A percentile compares a stretch with the other conserved stretches of the same genome.
Conservation (phyloP, 208 protist genomes). For the Leishmania arabica region DNA sequence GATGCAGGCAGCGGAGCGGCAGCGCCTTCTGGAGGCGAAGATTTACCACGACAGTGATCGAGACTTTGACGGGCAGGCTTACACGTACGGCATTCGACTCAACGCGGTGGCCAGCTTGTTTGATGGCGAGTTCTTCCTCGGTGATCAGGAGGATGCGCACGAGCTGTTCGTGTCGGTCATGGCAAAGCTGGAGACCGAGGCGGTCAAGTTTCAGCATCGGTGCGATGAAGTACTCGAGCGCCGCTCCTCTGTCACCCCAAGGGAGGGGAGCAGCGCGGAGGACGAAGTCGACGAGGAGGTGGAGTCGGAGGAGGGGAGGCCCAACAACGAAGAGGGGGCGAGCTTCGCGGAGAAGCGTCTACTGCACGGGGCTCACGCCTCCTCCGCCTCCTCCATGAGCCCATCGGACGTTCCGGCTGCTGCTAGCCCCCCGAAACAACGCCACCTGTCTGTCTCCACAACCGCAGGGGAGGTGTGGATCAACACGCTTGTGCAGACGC, state of each 20-base stretch:
- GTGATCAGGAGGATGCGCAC: constrained; percentile 85
- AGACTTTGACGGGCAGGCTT: constrained; percentile 20
- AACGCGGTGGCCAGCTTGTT: constrained; percentile 41
- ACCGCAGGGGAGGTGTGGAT: constrained; percentile 51
- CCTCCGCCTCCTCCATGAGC: neutral
- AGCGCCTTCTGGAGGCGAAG: constrained; percentile 14
- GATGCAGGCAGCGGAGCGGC: constrained; percentile 8
- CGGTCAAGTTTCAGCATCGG: constrained; percentile 39
- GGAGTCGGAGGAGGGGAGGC: neutral
- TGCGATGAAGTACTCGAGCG: constrained; percentile 10
- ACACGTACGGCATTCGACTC: constrained; percentile 29
- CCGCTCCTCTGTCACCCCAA: neutral
- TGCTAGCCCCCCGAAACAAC: neutral
- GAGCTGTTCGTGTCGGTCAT: constrained; percentile 76
- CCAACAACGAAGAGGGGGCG: neutral
- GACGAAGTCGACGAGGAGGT: neutral
- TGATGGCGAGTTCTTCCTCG: constrained; percentile 59
- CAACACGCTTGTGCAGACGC: constrained; percentile 61
- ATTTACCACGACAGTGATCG: constrained; percentile 27
- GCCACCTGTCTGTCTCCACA: constrained; percentile 13
- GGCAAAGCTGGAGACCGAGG: constrained; percentile 70
- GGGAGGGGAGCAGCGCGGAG: neutral
- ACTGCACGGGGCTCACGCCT: neutral
- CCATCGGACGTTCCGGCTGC: neutral
- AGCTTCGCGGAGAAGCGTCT: neutral